These are phyloP conservation scores for Beauveria sp. DNA, from an alignment of 2,329 filamentous ascomycete species.

Conservation along the genomic window DNA sequence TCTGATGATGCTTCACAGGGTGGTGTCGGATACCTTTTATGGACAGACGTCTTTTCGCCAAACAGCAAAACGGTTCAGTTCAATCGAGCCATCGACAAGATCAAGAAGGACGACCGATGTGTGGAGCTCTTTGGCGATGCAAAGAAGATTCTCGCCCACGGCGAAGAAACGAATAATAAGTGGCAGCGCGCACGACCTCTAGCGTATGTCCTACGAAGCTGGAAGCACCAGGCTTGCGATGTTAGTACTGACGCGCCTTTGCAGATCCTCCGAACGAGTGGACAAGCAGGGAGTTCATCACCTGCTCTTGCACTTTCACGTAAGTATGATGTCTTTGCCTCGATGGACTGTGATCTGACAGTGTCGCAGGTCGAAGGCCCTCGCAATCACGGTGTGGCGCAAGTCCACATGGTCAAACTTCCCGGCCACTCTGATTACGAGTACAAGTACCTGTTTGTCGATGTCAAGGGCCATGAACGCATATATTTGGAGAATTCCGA, in stretches of 20 bases:
- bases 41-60: slow-evolving; percentile 73
- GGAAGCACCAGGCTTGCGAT: neutral
- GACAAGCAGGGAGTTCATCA: slow-evolving; percentile 74
- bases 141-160: slow-evolving; percentile 71
- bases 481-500: slow-evolving; percentile 60
- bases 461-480: slow-evolving; percentile 63
- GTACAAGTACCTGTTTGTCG: slow-evolving; percentile 74
- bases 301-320: slow-evolving; percentile 77
- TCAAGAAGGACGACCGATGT: slow-evolving; percentile 66
- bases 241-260: slow-evolving; percentile 19
- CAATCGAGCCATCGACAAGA: slow-evolving; percentile 74
- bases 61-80: slow-evolving; percentile 84
- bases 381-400: slow-evolving; percentile 62
- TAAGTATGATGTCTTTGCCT: slow-evolving; percentile 29
- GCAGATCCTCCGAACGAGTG: slow-evolving; percentile 57
- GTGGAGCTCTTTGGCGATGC: slow-evolving; percentile 66
- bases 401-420: slow-evolving; percentile 68
- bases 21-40: slow-evolving; percentile 71
- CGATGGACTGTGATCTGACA: slow-evolving; percentile 10
- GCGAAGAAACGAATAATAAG: slow-evolving; percentile 72
- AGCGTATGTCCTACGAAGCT: slow-evolving; percentile 32
- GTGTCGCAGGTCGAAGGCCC: slow-evolving; percentile 63
- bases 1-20: slow-evolving; percentile 39
- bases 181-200: slow-evolving; percentile 65
- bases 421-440: slow-evolving; percentile 59